Base-by-base conservation (phyloP, 2,329 filamentous ascomycete species). In the Colletotrichum sp. region DNA sequence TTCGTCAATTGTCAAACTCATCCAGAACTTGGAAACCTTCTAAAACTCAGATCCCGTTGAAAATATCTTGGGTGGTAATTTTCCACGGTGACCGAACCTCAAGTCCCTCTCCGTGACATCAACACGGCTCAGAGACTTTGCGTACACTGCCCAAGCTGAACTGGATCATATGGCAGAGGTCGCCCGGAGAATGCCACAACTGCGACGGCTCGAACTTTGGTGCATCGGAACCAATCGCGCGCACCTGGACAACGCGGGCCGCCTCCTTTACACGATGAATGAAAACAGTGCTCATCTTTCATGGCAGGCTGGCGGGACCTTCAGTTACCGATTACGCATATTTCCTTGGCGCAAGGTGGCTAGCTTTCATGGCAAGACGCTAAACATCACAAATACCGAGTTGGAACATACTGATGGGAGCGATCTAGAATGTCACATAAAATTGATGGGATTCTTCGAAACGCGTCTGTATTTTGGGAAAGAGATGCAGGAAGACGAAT, bases 241-340 rank as follows among this genome's bases (percentile, higher is more conserved):
- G 15, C 36, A 18, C 32, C 18, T n/a, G 39, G 39, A 10, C 39
- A 3, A 44, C 8, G 39, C 39, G 8, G 18, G 18, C 8, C 8
- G 39, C 39, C 1, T 10, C 8, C 2, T 44, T 1, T 44, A 44
- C 0, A 44, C 1, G 16, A 5, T n/a, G 1, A 44, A 44, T 0
- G 1, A 18, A n/a, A 2, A n/a, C 18, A 2, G 39, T 44, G 39
- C 39, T 44, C 16, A n/a, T 44, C 8, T 44, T 44, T 44, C 9
- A 3, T 44, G 16, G 36, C 7, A 39, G 16, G 36, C 36, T 16
- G 4, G 36, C 15, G 2, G 15, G 36, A 39, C 2, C 1, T 39
- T 39, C 36, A 39, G 4, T 18, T 36, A 2, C 4, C 34, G 15
- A 36, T 36, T 36, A 36, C 32, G 32, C 13, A 34, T 34, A 34